These are phyloP conservation scores for Dioscorea zingiberensis DNA, from an alignment of 106 monocot genomes.

Conservation along the genomic window DNA sequence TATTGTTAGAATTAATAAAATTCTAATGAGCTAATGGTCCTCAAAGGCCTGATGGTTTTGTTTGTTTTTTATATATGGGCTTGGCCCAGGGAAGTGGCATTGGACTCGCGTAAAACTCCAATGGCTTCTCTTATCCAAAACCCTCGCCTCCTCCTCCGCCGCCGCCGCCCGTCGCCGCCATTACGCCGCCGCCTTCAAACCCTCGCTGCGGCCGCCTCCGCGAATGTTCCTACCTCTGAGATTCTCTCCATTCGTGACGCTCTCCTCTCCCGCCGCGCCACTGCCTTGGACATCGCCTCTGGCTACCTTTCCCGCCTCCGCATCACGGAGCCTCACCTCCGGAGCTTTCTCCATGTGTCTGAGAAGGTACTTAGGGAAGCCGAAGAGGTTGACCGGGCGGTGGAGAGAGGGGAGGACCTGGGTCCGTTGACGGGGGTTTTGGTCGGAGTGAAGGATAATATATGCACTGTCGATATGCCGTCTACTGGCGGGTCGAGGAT, in stretches of 20 bases:
- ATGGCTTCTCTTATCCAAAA: conserved; percentile 52
- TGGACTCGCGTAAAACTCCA: not conserved
- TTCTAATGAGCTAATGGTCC: too few relatives aligned
- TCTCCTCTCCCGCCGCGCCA: conserved; percentile 50
- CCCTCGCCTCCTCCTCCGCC: conserved; percentile 48
- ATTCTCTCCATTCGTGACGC: conserved; percentile 70
- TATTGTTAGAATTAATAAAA: too few relatives aligned
- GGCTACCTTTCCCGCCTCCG: conserved; percentile 57
- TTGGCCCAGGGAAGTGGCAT: too few relatives aligned
- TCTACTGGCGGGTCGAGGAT: conserved; percentile 92
- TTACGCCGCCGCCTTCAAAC: conserved; percentile 22
- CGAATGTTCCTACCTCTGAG: conserved; percentile 13
- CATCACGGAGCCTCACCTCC: conserved; percentile 48
- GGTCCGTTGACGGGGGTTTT: conserved; percentile 76
- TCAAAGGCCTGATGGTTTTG: too few relatives aligned
- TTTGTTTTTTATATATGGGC: too few relatives aligned
- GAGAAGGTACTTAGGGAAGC: conserved; percentile 52
- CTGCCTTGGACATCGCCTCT: conserved; percentile 34
- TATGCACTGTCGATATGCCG: conserved; percentile 86
- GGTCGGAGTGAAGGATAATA: conserved; percentile 90
- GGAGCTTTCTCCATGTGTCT: conserved; percentile 71
- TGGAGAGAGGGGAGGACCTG: conserved; percentile 57
- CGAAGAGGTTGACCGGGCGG: conserved; percentile 51
- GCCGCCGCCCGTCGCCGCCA: conserved; percentile 24
- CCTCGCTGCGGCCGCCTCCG: conserved; percentile 1